These are phyloP conservation scores for Dryas integrifolia DNA, from an alignment of 331 rosid species.

Conservation along the genomic window DNA sequence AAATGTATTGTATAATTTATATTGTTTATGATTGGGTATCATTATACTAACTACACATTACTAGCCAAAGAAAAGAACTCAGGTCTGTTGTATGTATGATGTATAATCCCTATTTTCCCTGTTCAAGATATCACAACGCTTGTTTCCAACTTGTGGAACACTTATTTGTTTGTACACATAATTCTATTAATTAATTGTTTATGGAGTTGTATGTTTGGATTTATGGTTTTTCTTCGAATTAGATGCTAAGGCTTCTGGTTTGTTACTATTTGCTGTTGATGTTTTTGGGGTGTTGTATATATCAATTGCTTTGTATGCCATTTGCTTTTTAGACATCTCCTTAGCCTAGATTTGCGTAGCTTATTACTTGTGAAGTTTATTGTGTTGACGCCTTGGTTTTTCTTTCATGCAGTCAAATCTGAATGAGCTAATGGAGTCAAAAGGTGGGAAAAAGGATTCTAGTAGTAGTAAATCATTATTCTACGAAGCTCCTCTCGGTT, in stretches of 20 bases:
- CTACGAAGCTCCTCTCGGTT: conserved; percentile 95
- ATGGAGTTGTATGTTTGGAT: background rate
- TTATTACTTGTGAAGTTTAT: background rate
- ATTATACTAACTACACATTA: no score
- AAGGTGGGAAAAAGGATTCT: conserved; percentile 85
- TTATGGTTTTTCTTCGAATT: background rate
- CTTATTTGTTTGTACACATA: background rate
- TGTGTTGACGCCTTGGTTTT: background rate
- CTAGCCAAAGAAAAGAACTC: no score
- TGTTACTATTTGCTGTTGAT: background rate
- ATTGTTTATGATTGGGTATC: no score
- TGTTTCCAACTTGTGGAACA: background rate
- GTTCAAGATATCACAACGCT: background rate
- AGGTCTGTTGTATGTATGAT: no score
- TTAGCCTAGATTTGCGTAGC: background rate
- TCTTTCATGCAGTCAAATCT: conserved; percentile 32
- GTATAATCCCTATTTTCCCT: no score
- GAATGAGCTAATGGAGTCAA: conserved; percentile 96
- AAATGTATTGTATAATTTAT: no score
- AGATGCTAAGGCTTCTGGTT: background rate
- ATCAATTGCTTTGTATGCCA: background rate
- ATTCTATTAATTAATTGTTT: background rate
- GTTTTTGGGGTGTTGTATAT: background rate
- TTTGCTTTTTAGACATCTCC: background rate
- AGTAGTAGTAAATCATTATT: conserved; percentile 63